Percentiles rank a stretch among this genome's conserved stretches.
These are phyloP conservation scores for Hypoxylon intermedium DNA, from an alignment of 495 filamentous ascomycete genomes.

Conservation along the genomic window DNA sequence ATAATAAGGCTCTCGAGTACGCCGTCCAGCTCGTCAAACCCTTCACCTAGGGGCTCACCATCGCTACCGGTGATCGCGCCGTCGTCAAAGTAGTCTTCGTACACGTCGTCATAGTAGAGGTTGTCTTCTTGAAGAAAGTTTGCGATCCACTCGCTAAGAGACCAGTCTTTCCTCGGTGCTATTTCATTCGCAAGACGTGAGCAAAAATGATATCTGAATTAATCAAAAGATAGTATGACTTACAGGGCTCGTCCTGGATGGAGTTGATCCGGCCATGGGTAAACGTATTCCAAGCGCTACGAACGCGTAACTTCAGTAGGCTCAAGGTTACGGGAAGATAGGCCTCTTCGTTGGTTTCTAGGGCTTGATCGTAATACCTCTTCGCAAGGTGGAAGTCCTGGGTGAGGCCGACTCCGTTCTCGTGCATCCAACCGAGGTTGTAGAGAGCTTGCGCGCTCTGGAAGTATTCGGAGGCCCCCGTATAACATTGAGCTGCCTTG, in stretches of 20 bases:
- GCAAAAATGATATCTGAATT: conserved; percentile 18
- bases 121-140: conserved; percentile 82
- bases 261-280: conserved; percentile 88
- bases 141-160: conserved; percentile 80
- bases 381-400: conserved; percentile 99
- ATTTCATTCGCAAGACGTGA: conserved; percentile 9
- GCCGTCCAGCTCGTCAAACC: conserved; percentile 68
- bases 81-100: conserved; percentile 65
- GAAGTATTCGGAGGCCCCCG: conserved; percentile 85
- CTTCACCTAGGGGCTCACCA: conserved; percentile 56
- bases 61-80: conserved; percentile 53
- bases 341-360: conserved; percentile 89
- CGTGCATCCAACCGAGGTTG: conserved; percentile 99
- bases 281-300: conserved; percentile 92
- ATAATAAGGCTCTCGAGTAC: conserved; percentile 87
- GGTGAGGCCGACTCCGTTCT: conserved; percentile 90
- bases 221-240: conserved; percentile 35
- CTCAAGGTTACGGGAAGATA: conserved; percentile 93
- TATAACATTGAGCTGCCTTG: conserved; percentile 92
- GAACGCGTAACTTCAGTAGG: conserved; percentile 80
- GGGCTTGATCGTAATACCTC: conserved; percentile 88
- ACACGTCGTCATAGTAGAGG: conserved; percentile 65
- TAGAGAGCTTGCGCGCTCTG: conserved; percentile 94
- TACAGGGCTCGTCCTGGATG: conserved; percentile 88
- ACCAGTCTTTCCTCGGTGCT: conserved; percentile 74